Base-by-base conservation (phyloP, 768 basidiomycete genomes). In the Phaeotremella skinneri region DNA sequence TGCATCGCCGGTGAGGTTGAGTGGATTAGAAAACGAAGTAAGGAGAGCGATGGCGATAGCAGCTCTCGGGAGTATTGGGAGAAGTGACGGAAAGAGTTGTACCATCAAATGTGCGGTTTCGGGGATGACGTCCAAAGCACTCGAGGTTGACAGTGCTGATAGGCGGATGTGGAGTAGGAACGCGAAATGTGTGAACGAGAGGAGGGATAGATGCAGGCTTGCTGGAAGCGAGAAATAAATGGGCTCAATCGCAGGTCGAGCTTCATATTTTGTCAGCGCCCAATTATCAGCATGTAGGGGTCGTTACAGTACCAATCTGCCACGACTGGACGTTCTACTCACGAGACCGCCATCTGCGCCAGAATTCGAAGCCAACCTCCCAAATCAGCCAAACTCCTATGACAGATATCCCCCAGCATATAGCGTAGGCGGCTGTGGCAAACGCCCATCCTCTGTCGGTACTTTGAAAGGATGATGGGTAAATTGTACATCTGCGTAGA, bases 41-140 rank as follows among this genome's bases (percentile, higher is more conserved):
- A 92, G 81, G 27, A 91, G 76, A 0, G 87, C 85, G 3, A 92
- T 77, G 41, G 81, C 82, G 39, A 94, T 79, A 7, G 85, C 90
- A 29, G 89, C 89, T 59, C 91, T 84, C 25, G 91, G 91, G 20
- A 94, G 79, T 41, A 92, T 82, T n/a, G 90, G 81, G 7, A 84
- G 82, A 41, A 92, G 84, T 0, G 88, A 89, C 3, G 91, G 87
- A 32, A 87, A 74, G 70, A 91, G 90, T 79, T 94, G 91, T 0
- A 90, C 85, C 64, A 89, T 88, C 69, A 84, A 85, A 80, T 85
- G 89, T 73, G 83, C 89, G 14, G 86, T 86, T 78, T 94, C 91
- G n/a, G 91, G 87, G 43, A 91, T 78, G 56, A 82, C 82, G 61
- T 85, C 82, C 47, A 80, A 79, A 57, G 81, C 50, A 59, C 69